Conservation (phyloP, 1,284 basidiomycete genomes). For the Pterula multifida region DNA sequence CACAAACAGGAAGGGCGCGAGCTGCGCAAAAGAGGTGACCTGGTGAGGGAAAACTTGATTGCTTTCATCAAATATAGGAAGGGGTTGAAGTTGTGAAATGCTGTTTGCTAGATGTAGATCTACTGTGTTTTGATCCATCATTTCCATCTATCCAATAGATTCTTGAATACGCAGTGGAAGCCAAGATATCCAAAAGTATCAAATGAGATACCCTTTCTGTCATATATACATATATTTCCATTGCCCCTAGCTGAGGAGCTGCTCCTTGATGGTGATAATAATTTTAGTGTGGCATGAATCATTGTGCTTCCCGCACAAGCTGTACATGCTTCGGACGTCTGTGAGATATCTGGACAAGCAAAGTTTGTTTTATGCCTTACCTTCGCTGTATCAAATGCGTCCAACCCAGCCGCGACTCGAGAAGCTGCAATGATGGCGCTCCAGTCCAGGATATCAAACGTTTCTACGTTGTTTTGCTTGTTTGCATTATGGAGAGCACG, state of each 20-base stretch:
- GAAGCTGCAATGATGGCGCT: constrained; percentile 58
- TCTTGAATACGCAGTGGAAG: no score
- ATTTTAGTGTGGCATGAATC: neutral
- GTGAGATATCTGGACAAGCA: neutral
- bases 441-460: constrained; percentile 57
- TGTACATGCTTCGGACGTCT: neutral
- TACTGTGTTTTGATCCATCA: neutral
- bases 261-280: no score
- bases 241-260: no score
- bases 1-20: constrained; percentile 42
- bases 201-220: no score
- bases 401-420: constrained; percentile 55
- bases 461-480: constrained; percentile 29
- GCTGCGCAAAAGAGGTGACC: constrained; percentile 54
- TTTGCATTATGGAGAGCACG: constrained; percentile 50
- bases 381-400: constrained; percentile 40
- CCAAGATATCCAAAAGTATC: no score
- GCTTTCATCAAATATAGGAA: constrained; percentile 85
- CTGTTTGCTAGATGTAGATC: neutral
- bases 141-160: neutral
- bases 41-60: constrained; percentile 70
- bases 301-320: neutral
- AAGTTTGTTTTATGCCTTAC: constrained; percentile 15
- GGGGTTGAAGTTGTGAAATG: constrained; percentile 32
- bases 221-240: no score